phyloP scores from a whole-genome alignment of 2,329 filamentous ascomycete species.

The Cladobotryum mycophilum region DNA sequence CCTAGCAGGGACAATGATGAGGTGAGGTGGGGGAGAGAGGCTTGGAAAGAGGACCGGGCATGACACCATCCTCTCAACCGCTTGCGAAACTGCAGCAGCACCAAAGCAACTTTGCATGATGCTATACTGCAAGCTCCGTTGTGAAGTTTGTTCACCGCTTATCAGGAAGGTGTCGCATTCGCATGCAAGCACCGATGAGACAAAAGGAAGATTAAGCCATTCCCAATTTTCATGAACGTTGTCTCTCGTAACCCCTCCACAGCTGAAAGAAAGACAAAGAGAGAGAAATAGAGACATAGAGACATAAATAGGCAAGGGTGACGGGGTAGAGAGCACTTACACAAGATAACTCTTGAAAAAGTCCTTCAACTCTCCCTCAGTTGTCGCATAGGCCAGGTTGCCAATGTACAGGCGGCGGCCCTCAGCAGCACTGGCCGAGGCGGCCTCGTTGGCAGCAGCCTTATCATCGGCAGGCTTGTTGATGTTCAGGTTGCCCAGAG shows the following conservation, averaged over 20 bases:
- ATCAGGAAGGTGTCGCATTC: conserved; percentile 2
- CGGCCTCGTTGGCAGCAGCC: conserved; percentile 73
- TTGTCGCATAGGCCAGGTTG: conserved; percentile 99
- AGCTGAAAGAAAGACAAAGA: neutral
- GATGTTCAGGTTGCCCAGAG: conserved; percentile 69
- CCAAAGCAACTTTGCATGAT: conserved; percentile 3
- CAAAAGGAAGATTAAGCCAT: neutral
- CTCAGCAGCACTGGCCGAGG: conserved; percentile 95
- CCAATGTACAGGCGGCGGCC: conserved; percentile 99
- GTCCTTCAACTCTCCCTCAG: conserved; percentile 99
- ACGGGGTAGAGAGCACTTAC: conserved; percentile 54
- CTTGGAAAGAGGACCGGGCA: neutral
- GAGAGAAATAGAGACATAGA: neutral
- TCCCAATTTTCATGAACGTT: neutral
- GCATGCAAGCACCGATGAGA: neutral
- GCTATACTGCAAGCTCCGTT: neutral
- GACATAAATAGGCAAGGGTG: neutral
- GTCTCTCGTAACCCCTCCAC: neutral
- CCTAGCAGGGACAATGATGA: neutral
- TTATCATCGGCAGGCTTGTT: conserved; percentile 46
- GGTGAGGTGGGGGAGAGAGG: neutral
- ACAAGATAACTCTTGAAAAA: conserved; percentile 99
- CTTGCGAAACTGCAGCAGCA: neutral
- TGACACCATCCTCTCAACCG: neutral
- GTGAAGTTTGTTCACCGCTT: conserved; percentile 10